A percentile compares a stretch with the other conserved stretches of the same genome.
These are phyloP conservation scores for Syncephalastrum sp. DNA, from an alignment of 371 early-diverging fungal genomes.

Conservation along the genomic window DNA sequence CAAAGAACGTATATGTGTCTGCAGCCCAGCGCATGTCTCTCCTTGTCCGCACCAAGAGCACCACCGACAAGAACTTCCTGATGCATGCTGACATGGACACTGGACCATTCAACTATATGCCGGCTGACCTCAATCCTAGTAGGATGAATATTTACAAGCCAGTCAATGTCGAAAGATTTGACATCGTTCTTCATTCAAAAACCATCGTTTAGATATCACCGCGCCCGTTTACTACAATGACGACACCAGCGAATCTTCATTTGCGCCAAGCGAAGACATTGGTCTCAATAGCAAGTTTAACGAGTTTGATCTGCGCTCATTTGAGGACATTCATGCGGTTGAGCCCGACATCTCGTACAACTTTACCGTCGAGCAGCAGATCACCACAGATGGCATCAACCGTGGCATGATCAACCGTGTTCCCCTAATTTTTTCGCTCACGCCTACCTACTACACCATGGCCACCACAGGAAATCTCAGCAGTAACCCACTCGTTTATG, in stretches of 20 bases:
- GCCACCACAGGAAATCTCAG: conserved; percentile 53
- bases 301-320: conserved; percentile 48
- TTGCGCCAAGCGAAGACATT: conserved; percentile 31
- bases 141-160: not conserved
- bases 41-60: conserved; percentile 63
- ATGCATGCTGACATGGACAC: conserved; percentile 72
- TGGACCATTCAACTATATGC: conserved; percentile 67
- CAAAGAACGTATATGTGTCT: conserved; percentile 49
- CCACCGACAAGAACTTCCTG: conserved; percentile 56
- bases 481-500: conserved; percentile 54
- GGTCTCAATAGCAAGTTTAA: conserved; percentile 36
- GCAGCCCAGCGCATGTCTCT: conserved; percentile 70
- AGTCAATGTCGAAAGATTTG: too few species aligned
- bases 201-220: conserved; percentile 30
- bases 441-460: conserved; percentile 65
- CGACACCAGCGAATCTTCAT: conserved; percentile 15
- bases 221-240: conserved; percentile 52
- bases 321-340: conserved; percentile 28
- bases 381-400: conserved; percentile 67
- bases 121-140: conserved; percentile 46
- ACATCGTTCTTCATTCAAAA: not conserved
- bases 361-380: conserved; percentile 58
- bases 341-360: conserved; percentile 43
- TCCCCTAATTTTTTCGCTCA: conserved; percentile 58
- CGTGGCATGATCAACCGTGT: conserved; percentile 75